Evolutionary conservation across 2,329 filamentous ascomycete genomes (phyloP).

Genomic region (Trichoderma guizhouense): DNA sequence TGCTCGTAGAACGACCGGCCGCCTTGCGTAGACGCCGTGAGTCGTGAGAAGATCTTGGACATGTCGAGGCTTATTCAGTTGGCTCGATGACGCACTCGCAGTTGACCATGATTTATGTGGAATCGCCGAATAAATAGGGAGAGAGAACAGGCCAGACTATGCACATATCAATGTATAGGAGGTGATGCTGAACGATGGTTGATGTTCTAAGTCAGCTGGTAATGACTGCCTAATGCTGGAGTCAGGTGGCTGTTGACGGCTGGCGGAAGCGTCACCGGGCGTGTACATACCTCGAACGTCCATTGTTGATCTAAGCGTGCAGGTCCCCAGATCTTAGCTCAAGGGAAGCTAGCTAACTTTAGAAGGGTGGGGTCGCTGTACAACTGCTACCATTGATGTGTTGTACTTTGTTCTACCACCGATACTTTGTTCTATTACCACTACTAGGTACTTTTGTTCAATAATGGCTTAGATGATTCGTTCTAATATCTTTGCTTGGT

Average conservation of each 20-base stretch:
- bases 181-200: not conserved
- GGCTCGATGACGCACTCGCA: not conserved
- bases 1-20: constrained; percentile 50
- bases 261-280: not conserved
- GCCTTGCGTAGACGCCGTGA: constrained; percentile 30
- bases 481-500: not conserved
- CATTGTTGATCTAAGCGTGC: constrained; percentile 2
- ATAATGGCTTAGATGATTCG: no score
- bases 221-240: not conserved
- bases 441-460: no score
- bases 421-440: not conserved
- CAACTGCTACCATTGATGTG: no score
- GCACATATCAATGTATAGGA: not conserved
- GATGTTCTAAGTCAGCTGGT: not conserved
- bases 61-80: not conserved
- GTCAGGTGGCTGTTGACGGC: constrained; percentile 13
- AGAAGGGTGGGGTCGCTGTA: not conserved
- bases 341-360: not conserved
- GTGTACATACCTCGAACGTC: not conserved
- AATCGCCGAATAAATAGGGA: not conserved
- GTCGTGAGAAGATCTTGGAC: constrained; percentile 47
- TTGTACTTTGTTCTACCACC: no score
- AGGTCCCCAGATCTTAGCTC: constrained; percentile 3
- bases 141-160: not conserved
- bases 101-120: constrained; percentile 4